A percentile compares a stretch with the other conserved stretches of the same genome.
Conservation (phyloP, 176 grass and related monocot genomes). For the Oryza australiensis region DNA sequence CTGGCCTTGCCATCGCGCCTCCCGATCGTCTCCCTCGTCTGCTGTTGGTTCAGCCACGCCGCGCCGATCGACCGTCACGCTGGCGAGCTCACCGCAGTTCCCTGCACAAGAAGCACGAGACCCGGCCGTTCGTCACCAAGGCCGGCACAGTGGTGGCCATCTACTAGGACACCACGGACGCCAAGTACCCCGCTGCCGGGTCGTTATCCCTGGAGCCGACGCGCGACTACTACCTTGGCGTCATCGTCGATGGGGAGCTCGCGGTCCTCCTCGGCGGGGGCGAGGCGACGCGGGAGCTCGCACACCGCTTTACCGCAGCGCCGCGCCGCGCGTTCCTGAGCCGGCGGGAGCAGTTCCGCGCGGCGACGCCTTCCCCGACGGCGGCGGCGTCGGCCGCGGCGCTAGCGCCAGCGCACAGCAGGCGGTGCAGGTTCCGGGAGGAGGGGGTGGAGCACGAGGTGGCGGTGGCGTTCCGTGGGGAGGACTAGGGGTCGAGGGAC, state of each 20-base stretch:
- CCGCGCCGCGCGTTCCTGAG: conserved; percentile 44
- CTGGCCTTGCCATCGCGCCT: conserved; percentile 33
- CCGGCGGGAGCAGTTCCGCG: conserved; percentile 65
- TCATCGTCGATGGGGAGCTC: conserved; percentile 60
- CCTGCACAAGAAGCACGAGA: conserved; percentile 60
- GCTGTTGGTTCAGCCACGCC: not conserved
- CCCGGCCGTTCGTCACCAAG: conserved; percentile 51
- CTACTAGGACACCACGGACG: conserved; percentile 66
- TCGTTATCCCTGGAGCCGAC: conserved; percentile 49
- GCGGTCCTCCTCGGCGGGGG: conserved; percentile 53
- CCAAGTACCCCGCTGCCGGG: conserved; percentile 35
- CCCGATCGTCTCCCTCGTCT: not conserved
- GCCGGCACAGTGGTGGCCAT: conserved; percentile 45
- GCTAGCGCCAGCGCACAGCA: conserved; percentile 44
- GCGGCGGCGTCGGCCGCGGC: too few relatives aligned
- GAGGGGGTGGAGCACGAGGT: conserved; percentile 74
- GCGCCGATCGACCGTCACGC: conserved; percentile 16
- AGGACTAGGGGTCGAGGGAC: conserved; percentile 41
- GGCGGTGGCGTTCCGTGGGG: conserved; percentile 63
- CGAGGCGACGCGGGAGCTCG: conserved; percentile 44
- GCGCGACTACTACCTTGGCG: conserved; percentile 59
- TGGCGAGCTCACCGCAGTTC: conserved; percentile 2
- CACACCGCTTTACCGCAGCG: conserved; percentile 25
- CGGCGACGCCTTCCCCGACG: not conserved
- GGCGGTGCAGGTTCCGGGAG: conserved; percentile 63